Evolutionary conservation across 768 basidiomycete genomes (phyloP), one percentile per base, ranked within the genome.

Genomic region (Gloeopeniophorella convolvens): DNA sequence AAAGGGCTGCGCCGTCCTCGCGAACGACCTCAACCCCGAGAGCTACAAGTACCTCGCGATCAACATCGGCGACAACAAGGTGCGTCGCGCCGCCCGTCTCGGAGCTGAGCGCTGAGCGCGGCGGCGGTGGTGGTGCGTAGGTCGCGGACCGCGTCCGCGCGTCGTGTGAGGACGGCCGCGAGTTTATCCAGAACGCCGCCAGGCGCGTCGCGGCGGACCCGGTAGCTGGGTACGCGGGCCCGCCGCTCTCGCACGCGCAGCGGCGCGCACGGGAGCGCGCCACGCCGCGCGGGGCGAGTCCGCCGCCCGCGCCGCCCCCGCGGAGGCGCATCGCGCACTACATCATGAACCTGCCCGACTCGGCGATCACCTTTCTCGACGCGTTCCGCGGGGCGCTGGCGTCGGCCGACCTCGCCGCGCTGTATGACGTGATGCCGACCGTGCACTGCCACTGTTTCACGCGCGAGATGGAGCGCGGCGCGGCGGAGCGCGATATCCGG

Each of bases 391-490:
- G 91, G 1, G 74, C 87, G 51, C 73, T 89, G 27, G 32, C 23
- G 41, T 62, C 68, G 4, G 62, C 71, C 58, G 70, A 71, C 68
- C 74, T 55, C 70, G 69, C 58, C 37, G 45, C 18, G 51, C 40
- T 45, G 30, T 48, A 58, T 42, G 62, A 63, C 2, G 53, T 63
- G 50, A 82, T 95, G 83, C 95, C 96, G 2, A 80, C 90, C 76
- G 75, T 99, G 13, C 96, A 99, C 63, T 94, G 90, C 57, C 85
- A 99, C 65, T 97, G 94, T 69, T 99, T 99, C 68, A 92, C 93
- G 24, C 80, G 89, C 46, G 90, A 93, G 65, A 58, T 82, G 18
- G 89, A 89, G 33, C 67, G 65, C 31, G 76, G 76, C 16, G 72
- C 69, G 43, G 92, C 91, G 4, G 75, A 83, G 63, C 66, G 57